A percentile compares a stretch with the other conserved stretches of the same genome.
These are phyloP conservation scores for Phaeosphaeriaceae sp. DNA, from an alignment of 2,329 filamentous ascomycete genomes.

Conservation along the genomic window DNA sequence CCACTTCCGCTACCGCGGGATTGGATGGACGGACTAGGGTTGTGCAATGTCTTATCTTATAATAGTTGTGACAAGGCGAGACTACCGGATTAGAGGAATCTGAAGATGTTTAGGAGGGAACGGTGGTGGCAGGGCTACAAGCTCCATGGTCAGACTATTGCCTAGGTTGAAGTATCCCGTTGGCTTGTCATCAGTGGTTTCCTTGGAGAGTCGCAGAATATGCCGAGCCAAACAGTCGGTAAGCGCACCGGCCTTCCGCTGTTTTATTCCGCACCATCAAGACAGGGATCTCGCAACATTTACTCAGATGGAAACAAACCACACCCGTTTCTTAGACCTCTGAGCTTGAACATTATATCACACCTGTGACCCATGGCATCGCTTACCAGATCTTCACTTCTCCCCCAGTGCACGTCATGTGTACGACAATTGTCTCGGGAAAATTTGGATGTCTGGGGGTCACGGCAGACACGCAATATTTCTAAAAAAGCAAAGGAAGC, in stretches of 20 bases:
- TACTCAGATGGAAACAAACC: constrained; percentile 19
- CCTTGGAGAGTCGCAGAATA: constrained; percentile 28
- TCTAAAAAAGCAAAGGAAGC: constrained; percentile 53
- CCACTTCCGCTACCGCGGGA: constrained; percentile 28
- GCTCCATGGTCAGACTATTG: constrained; percentile 40
- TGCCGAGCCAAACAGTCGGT: constrained; percentile 22
- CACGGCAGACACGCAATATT: constrained; percentile 52
- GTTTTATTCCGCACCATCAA: constrained; percentile 12
- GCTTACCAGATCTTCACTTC: constrained; percentile 36
- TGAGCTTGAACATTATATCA: too few species aligned
- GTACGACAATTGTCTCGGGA: constrained; percentile 42
- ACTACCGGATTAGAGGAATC: constrained; percentile 1
- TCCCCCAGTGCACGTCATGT: constrained; percentile 50
- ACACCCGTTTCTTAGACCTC: too few species aligned
- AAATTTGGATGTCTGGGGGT: constrained; percentile 33
- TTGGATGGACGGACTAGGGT: constrained; percentile 26
- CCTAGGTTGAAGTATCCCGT: constrained; percentile 21
- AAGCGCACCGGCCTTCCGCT: constrained; percentile 26
- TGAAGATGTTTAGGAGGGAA: background rate
- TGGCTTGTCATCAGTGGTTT: constrained; percentile 36
- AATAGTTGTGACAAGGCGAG: constrained; percentile 17
- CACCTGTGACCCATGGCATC: constrained; percentile 40
- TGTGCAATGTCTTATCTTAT: constrained; percentile 18
- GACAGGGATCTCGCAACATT: constrained; percentile 27
- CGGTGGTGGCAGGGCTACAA: constrained; percentile 4